Conservation (phyloP, 2,329 filamentous ascomycete genomes). For the Fusarium incarnatum region DNA sequence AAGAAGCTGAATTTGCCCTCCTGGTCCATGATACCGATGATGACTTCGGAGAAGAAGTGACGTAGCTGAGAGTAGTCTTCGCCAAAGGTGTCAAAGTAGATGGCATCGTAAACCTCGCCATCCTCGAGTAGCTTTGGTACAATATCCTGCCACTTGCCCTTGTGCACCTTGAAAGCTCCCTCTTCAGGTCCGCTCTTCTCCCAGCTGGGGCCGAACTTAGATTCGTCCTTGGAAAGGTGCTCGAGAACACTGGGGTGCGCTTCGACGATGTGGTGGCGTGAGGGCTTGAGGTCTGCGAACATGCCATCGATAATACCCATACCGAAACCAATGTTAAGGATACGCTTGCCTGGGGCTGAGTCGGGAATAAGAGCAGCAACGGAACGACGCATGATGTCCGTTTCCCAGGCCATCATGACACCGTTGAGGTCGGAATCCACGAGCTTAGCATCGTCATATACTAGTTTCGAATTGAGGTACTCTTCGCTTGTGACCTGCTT, state of each 20-base stretch:
- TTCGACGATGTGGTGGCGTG: slow-evolving; percentile 85
- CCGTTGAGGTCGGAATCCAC: slow-evolving; percentile 82
- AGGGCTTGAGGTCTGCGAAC: slow-evolving; percentile 75
- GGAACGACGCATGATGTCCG: slow-evolving; percentile 83
- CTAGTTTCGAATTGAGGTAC: slow-evolving; percentile 76
- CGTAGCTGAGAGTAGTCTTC: slow-evolving; percentile 90
- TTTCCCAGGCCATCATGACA: slow-evolving; percentile 96
- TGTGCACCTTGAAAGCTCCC: slow-evolving; percentile 78
- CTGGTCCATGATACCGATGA: slow-evolving; percentile 80
- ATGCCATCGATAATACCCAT: slow-evolving; percentile 90
- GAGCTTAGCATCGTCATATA: slow-evolving; percentile 73
- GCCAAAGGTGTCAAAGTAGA: slow-evolving; percentile 98
- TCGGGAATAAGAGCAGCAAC: slow-evolving; percentile 72
- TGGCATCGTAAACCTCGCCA: slow-evolving; percentile 81
- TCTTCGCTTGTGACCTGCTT: slow-evolving; percentile 70
- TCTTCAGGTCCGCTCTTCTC: slow-evolving; percentile 66
- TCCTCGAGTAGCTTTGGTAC: slow-evolving; percentile 74
- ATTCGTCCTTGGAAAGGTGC: slow-evolving; percentile 64
- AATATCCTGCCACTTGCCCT: slow-evolving; percentile 82
- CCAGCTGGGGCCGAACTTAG: slow-evolving; percentile 67
- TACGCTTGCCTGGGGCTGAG: slow-evolving; percentile 65
- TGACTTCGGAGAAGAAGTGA: slow-evolving; percentile 87
- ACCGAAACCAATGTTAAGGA: slow-evolving; percentile 89
- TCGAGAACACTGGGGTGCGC: slow-evolving; percentile 82
- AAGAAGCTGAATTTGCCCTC: slow-evolving; percentile 86